A percentile compares a stretch with the other conserved stretches of the same genome.
Conservation (phyloP, 2,329 filamentous ascomycete genomes). For the Aspergillus brasiliensis region DNA sequence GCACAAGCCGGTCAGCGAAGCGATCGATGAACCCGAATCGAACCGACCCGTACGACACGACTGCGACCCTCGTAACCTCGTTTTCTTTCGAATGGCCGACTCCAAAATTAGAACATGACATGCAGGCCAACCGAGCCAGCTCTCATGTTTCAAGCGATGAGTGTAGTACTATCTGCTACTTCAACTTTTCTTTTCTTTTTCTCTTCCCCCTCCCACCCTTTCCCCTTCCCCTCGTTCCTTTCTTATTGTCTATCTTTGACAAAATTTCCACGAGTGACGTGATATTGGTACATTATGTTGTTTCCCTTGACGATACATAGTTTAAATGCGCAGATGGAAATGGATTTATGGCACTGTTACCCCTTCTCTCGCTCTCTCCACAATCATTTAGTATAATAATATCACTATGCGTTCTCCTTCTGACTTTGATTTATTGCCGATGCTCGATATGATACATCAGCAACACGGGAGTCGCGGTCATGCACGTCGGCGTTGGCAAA, state of each 20-base stretch:
- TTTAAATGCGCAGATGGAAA: not conserved
- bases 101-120: not conserved
- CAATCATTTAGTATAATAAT: not conserved
- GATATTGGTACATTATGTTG: not conserved
- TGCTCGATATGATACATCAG: too few relatives aligned
- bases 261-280: not conserved
- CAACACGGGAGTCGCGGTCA: too few relatives aligned
- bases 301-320: not conserved
- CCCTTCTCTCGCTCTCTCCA: not conserved
- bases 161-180: not conserved
- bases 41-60: not conserved
- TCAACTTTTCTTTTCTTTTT: not conserved
- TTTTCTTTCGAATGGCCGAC: not conserved
- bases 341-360: not conserved
- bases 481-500: too few relatives aligned
- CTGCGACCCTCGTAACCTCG: not conserved
- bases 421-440: too few relatives aligned
- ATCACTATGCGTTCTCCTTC: too few relatives aligned
- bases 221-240: not conserved
- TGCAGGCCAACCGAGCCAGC: not conserved
- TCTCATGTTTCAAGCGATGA: not conserved
- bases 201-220: not conserved
- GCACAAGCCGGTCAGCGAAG: not conserved
- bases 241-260: not conserved
- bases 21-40: not conserved